Evolutionary conservation across 2,329 filamentous ascomycete genomes (phyloP), one percentile per base, ranked within the genome.

Genomic region (Fusarium agapanthi): DNA sequence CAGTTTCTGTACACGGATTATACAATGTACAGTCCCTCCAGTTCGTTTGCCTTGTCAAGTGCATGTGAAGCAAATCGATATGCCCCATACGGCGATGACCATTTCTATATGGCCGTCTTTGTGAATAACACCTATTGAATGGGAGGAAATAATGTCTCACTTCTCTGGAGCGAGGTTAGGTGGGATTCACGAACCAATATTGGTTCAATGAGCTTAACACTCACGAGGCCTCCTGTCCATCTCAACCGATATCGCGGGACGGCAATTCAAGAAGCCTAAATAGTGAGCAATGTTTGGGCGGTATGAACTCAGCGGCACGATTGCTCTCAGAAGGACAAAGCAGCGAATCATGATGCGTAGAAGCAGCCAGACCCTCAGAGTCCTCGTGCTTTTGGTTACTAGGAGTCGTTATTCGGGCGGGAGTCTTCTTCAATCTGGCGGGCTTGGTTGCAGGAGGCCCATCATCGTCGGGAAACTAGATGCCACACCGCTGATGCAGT

Each of bases 391-490:
- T 45, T 20, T 18, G 20, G 24, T 45, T 20, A 7, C 7, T 5
- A 26, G 16, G 43, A 26, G 7, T 44, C 15, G 26, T 0, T 12
- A 13, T 0, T 6, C 11, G 11, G 41, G 6, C 1, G 24, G 5
- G 2, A 44, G 5, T 45, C n/a, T 28, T 45, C 18, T 28, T 28
- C 10, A 3, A 0, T 20, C 9, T 26, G 16, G 11, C 5, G 12
- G 43, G 3, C 24, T 44, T 14, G 24, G 24, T 44, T 44, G 24
- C 12, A 6, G 24, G 26, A 20, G 12, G 24, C 22, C 14, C 14
- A 41, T 41, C 22, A 41, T 15, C 22, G 22, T 8, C 6, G 6
- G 38, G 38, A 41, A 41, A 41, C 22, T 15, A 41, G n/a, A 41
- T 41, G 22, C 38, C 1, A 15, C 37, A 41, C n/a, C 38, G 22